Percentiles rank a stretch among this genome's conserved stretches.
Conservation (phyloP, 352 stramenopile species). For the Globisporangium nunn region DNA sequence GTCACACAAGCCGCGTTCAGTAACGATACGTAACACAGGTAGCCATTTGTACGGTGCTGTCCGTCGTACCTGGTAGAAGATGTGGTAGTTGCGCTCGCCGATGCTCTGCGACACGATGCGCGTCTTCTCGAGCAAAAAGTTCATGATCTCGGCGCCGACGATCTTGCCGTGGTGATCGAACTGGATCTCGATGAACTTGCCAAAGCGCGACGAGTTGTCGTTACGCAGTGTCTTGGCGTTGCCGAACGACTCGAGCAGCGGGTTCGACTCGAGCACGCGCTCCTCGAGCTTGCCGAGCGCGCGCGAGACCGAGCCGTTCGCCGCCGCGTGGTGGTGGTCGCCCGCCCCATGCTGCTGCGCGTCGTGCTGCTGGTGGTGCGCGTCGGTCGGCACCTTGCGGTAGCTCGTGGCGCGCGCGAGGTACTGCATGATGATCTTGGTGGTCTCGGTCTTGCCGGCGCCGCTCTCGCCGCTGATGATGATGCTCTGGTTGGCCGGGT, state of each 20-base stretch:
- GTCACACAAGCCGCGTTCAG: neutral
- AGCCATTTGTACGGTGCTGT: neutral
- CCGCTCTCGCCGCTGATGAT: conserved; percentile 91
- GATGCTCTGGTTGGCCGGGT: conserved; percentile 87
- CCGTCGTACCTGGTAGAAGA: conserved; percentile 91
- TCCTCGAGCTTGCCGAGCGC: conserved; percentile 84
- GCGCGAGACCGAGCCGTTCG: conserved; percentile 83
- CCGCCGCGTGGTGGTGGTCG: conserved; percentile 18
- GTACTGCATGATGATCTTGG: conserved; percentile 92
- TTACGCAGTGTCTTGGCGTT: conserved; percentile 95
- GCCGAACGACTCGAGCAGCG: conserved; percentile 85
- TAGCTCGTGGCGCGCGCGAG: conserved; percentile 74
- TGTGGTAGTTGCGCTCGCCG: conserved; percentile 95
- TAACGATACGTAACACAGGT: neutral
- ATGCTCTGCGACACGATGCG: conserved; percentile 85
- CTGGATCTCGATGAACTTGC: conserved; percentile 97
- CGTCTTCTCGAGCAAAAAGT: conserved; percentile 90
- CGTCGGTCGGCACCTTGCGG: conserved; percentile 29
- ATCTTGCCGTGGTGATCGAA: conserved; percentile 93
- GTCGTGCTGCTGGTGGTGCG: conserved; percentile 17
- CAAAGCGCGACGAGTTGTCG: conserved; percentile 96
- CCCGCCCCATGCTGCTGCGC: conserved; percentile 36
- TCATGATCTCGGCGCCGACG: conserved; percentile 85
- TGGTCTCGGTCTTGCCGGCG: conserved; percentile 88
- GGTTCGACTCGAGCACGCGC: conserved; percentile 84